Conservation (phyloP, 1,284 basidiomycete genomes). For the Microbotryum silenes-acaulis region DNA sequence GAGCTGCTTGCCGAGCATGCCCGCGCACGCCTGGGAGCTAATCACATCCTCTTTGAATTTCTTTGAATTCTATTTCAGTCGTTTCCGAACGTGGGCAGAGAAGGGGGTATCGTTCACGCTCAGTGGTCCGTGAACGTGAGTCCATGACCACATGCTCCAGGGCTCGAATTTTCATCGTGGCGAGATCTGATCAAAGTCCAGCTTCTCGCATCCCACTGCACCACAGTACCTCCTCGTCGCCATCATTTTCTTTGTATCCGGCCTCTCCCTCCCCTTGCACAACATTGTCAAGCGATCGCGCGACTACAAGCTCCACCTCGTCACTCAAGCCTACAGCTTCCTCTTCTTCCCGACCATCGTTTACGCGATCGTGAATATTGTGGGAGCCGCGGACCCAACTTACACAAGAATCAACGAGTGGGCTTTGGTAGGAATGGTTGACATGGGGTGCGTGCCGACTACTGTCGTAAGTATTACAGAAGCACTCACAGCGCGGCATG, state of each 20-base stretch:
- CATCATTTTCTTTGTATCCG: constrained; percentile 41
- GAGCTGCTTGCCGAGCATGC: not conserved
- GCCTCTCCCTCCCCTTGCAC: constrained; percentile 36
- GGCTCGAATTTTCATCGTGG: too few relatives aligned
- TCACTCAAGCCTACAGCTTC: constrained; percentile 36
- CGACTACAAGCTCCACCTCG: constrained; percentile 37
- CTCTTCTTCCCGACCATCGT: constrained; percentile 37
- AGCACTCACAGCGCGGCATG: constrained; percentile 10
- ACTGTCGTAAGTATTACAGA: constrained; percentile 20
- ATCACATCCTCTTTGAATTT: not conserved
- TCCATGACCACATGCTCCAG: too few relatives aligned
- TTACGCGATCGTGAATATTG: constrained; percentile 34
- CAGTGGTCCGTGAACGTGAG: constrained; percentile 15
- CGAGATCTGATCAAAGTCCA: too few relatives aligned
- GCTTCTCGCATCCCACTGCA: constrained; percentile 10
- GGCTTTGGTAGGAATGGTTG: constrained; percentile 35
- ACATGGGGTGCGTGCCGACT: constrained; percentile 35
- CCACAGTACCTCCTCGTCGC: constrained; percentile 35
- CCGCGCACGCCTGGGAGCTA: not conserved
- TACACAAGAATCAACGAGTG: constrained; percentile 32
- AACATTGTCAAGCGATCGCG: constrained; percentile 33
- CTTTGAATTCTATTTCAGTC: not conserved
- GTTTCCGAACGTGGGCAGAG: constrained; percentile 18
- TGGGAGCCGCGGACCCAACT: constrained; percentile 29
- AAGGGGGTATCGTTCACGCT: constrained; percentile 1